Base-by-base conservation (phyloP, 2,329 filamentous ascomycete species). In the Aspergillus bombycis region DNA sequence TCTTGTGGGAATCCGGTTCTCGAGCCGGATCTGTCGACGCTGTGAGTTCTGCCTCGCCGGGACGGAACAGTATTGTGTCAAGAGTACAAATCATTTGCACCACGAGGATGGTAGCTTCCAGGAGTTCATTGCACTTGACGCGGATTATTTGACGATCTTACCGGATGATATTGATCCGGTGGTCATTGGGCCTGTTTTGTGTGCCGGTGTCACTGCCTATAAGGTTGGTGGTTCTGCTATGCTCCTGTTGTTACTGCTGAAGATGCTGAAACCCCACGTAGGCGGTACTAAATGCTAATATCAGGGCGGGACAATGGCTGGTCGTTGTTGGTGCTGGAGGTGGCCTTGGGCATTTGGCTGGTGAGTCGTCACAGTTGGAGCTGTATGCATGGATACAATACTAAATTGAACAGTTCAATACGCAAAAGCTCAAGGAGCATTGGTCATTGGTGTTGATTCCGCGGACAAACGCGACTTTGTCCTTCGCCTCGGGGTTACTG, bases 61-160 rank as follows among this genome's bases (percentile, higher is more conserved):
- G 6, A 73, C 64, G 45, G 80, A 80, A 61, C 78, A 79, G 70
- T 76, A 81, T 63, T 82, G 80, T 52, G 62, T 72, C 32, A 76
- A 77, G 41, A 74, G 77, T 38, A 82, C 78, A 10, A 82, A 82
- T 50, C 80, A 82, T 69, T 68, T 82, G 52, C 79, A 81, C 65
- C 80, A 82, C 61, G 80, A 82, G 58, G 80, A 82, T 63, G 81
- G 81, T 0, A 78, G 78, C 54, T 82, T 82, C 57, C 80, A 82
- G 65, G 71, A 82, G 70, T 82, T 80, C 62, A 78, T 81, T 60
- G 76, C 74, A 6, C 71, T 82, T n/a, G 79, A 82, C 68, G 78
- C 78, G 38, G 78, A 79, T 46, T 80, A 82, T 59, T 64, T 82
- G 67, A 80, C 80, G 0, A 62, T 80, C 16, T 67, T 82, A 56